Percentiles rank a stretch among this genome's conserved stretches.
These are phyloP conservation scores for Saccharomycopsis javanensis DNA, from an alignment of 805 yeast genomes.

Conservation along the genomic window DNA sequence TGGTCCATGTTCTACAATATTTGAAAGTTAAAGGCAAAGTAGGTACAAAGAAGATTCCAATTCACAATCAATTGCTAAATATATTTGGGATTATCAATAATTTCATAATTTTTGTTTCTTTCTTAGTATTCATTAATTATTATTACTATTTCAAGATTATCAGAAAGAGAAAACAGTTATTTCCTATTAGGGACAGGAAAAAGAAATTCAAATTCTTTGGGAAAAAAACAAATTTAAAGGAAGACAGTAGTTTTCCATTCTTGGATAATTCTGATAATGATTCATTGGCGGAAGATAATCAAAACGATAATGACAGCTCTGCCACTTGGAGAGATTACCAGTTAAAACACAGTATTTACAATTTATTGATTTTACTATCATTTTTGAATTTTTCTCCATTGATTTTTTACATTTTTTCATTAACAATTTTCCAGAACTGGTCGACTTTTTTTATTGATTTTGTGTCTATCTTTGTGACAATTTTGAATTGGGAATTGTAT, in stretches of 20 bases:
- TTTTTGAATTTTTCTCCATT: conserved; percentile 13
- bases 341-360: neutral
- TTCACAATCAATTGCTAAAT: neutral
- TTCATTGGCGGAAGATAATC: neutral
- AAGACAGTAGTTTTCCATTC: neutral
- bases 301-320: neutral
- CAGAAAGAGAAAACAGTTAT: neutral
- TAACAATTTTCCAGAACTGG: conserved; percentile 12
- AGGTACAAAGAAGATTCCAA: neutral
- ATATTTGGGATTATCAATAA: neutral
- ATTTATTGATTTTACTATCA: conserved; percentile 4
- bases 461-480: conserved; percentile 13
- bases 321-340: conserved; percentile 7
- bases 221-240: neutral
- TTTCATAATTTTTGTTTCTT: neutral
- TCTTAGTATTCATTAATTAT: neutral
- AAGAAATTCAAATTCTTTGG: neutral
- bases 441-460: conserved; percentile 11
- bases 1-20: neutral
- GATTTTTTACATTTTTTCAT: conserved; percentile 9
- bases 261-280: neutral
- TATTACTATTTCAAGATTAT: neutral
- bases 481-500: conserved; percentile 16
- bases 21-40: neutral
- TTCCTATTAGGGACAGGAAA: neutral